Percentiles rank a stretch among this genome's conserved stretches.
Evolutionary conservation across 129 eudicot genomes (phyloP).

Genomic region (Ambrosia trifida): DNA sequence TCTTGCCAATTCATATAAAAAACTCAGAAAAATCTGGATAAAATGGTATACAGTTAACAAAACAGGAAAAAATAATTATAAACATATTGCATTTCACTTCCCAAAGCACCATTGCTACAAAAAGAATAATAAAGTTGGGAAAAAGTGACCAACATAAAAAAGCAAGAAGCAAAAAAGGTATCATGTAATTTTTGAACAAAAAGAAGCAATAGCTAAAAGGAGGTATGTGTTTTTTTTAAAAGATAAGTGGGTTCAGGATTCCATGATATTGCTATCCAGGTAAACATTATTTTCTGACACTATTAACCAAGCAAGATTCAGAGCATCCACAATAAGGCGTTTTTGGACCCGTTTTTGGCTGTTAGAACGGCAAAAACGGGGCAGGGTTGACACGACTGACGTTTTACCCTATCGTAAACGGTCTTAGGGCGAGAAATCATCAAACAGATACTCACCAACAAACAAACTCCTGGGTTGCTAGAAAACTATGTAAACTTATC

Average conservation of each 20-base stretch:
- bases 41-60: conserved; percentile 17
- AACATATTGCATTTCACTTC: conserved; percentile 30
- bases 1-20: conserved; percentile 13
- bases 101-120: conserved; percentile 19
- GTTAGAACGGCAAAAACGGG: too few species aligned
- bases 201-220: conserved; percentile 18
- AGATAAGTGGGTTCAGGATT: conserved; percentile 31
- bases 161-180: conserved; percentile 40
- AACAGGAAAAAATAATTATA: conserved; percentile 8
- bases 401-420: too few species aligned
- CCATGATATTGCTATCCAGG: conserved; percentile 19
- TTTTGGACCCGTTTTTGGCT: too few species aligned
- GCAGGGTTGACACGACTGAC: too few species aligned
- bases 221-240: conserved; percentile 7
- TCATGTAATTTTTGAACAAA: conserved; percentile 29
- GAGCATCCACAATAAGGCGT: background rate
- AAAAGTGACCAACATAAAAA: conserved; percentile 41
- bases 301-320: conserved; percentile 16
- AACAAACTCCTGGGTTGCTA: conserved; percentile 14
- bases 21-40: conserved; percentile 15
- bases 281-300: conserved; percentile 4
- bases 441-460: conserved; percentile 19
- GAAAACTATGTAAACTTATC: conserved; percentile 9
- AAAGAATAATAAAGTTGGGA: conserved; percentile 32
- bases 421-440: conserved; percentile 12